These are phyloP conservation scores for Candida berthetii DNA, from an alignment of 805 yeast species.

Conservation along the genomic window DNA sequence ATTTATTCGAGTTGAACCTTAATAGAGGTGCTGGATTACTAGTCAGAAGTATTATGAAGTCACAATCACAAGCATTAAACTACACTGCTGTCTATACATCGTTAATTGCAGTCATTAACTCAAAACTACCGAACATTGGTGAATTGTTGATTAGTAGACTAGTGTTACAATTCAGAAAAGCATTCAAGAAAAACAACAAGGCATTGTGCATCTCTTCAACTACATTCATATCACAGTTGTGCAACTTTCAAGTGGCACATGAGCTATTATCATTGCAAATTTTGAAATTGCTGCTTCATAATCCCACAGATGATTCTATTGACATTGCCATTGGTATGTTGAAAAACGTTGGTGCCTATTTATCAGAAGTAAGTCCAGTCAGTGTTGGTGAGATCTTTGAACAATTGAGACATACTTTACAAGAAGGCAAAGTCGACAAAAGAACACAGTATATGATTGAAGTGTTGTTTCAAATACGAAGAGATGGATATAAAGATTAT, in stretches of 20 bases:
- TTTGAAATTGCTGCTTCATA: slow-evolving; percentile 36
- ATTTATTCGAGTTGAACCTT: slow-evolving; percentile 52
- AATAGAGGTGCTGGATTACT: slow-evolving; percentile 56
- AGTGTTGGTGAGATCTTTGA: slow-evolving; percentile 51
- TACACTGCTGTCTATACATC: slow-evolving; percentile 50
- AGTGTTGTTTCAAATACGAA: slow-evolving; percentile 42
- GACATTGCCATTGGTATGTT: slow-evolving; percentile 48
- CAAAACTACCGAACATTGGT: slow-evolving; percentile 67
- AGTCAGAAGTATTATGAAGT: slow-evolving; percentile 49
- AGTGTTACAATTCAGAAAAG: slow-evolving; percentile 50
- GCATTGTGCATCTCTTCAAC: slow-evolving; percentile 34
- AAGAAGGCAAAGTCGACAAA: slow-evolving; percentile 40
- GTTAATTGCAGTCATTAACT: slow-evolving; percentile 52
- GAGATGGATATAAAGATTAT: slow-evolving; percentile 32
- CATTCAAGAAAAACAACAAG: slow-evolving; percentile 41
- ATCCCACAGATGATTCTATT: slow-evolving; percentile 49
- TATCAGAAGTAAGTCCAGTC: slow-evolving; percentile 34
- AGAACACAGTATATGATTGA: slow-evolving; percentile 43
- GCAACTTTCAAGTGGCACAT: slow-evolving; percentile 55
- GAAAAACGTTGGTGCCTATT: slow-evolving; percentile 42
- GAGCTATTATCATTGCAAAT: slow-evolving; percentile 50
- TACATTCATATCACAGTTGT: slow-evolving; percentile 53
- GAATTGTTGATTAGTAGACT: slow-evolving; percentile 46
- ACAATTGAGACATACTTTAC: slow-evolving; percentile 52
- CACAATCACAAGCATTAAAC: slow-evolving; percentile 35